Base-by-base conservation (phyloP, 352 stramenopile species). In the Phytopythium oedochilum region DNA sequence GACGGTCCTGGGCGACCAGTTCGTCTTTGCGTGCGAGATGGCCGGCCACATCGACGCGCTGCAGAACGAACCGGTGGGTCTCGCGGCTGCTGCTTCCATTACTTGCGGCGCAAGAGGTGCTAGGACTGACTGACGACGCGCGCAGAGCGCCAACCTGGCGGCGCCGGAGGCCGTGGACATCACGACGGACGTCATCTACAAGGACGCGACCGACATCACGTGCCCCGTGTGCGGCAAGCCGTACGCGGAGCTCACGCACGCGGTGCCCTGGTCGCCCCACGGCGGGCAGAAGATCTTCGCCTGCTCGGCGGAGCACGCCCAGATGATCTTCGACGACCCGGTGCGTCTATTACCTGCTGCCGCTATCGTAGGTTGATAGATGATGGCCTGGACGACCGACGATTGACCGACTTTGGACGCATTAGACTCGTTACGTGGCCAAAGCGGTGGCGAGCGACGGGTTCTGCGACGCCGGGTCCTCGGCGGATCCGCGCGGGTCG, bases 341-440 rank as follows among this genome's bases (percentile, higher is more conserved):
- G 42, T 48, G 42, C 42, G 42, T 48, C 14, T 15, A 2, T 36
- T n/a, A n/a, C n/a, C n/a, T n/a, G n/a, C n/a, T n/a, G n/a, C n/a
- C n/a, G n/a, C n/a, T n/a, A n/a, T 9, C 8, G 8, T 11, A 2
- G 20, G 20, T 15, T 20, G 38, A 6, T 44, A 5, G 5, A 17
- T 9, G 34, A 44, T 11, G n/a, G 17, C 36, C 0, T 5, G 0
- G 36, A 11, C 3, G 36, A 4, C 38, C 7, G 7, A 14, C n/a
- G 23, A 47, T 22, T 47, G 22, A 47, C 40, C 38, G 38, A 44
- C 55, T 88, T 15, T 60, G 52, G 8, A 83, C 84, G 32, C 76
- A 75, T 48, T 81, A 93, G 66, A 94, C 89, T 68, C 75, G 91
- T 51, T 94, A 91, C 70, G 91, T 94, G 56, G 71, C 77, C 28